phyloP scores from a whole-genome alignment of 106 monocot species.

The Dendrobium nobile region DNA sequence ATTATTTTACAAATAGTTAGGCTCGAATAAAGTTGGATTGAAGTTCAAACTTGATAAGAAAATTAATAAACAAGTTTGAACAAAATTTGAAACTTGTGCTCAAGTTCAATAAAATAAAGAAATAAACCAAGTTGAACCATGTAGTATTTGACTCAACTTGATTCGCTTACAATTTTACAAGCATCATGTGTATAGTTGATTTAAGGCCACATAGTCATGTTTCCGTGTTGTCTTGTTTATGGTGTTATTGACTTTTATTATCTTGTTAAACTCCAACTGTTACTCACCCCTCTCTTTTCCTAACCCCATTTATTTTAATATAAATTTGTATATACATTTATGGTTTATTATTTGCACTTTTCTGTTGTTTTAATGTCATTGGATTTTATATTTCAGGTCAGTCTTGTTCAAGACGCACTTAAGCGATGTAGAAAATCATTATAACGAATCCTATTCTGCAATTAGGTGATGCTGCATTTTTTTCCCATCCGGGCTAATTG shows the following conservation, averaged over 20 bases:
- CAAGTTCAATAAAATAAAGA: too few species aligned
- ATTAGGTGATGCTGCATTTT: slow-evolving; percentile 22
- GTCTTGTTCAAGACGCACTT: slow-evolving; percentile 40
- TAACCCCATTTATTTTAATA: neutral
- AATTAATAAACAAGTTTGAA: too few species aligned
- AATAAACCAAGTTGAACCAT: too few species aligned
- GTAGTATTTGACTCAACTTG: too few species aligned
- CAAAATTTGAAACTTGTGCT: too few species aligned
- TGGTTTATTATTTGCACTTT: neutral
- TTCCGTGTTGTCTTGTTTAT: too few species aligned
- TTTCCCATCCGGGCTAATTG: neutral
- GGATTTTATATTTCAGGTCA: slow-evolving; percentile 30
- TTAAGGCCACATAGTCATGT: too few species aligned
- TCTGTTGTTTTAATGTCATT: neutral
- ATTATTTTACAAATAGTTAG: too few species aligned
- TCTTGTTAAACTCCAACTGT: neutral
- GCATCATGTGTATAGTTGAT: too few species aligned
- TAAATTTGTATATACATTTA: neutral
- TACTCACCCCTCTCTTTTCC: neutral
- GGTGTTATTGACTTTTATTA: neutral
- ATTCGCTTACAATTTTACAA: too few species aligned
- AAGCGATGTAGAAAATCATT: slow-evolving; percentile 34
- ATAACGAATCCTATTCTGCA: slow-evolving; percentile 23
- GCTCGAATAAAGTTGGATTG: too few species aligned
- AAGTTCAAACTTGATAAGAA: too few species aligned